phyloP scores from a whole-genome alignment of 1,284 basidiomycete genomes.

The Schizophyllum commune region DNA sequence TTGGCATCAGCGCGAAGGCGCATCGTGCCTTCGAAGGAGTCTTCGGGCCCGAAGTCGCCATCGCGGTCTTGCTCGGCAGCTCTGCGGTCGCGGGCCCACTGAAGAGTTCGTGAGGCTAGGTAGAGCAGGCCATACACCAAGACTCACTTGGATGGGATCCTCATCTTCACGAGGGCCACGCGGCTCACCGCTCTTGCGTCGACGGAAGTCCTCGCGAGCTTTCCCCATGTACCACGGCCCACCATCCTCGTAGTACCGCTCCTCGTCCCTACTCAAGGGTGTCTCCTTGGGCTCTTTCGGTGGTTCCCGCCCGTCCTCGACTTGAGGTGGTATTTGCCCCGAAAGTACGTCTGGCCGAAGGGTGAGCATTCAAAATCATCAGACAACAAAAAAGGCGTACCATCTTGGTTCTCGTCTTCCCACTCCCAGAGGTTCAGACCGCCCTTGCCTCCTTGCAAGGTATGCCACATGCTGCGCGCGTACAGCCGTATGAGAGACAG shows the following conservation, averaged over 20 bases:
- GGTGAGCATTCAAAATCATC: neutral
- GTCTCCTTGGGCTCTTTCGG: constrained; percentile 18
- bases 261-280: constrained; percentile 15
- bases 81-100: constrained; percentile 73
- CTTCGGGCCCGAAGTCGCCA: constrained; percentile 68
- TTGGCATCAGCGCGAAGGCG: constrained; percentile 37
- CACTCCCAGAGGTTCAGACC: constrained; percentile 57
- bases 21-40: constrained; percentile 66
- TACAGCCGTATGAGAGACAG: constrained; percentile 83
- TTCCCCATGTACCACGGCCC: constrained; percentile 73
- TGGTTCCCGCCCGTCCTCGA: constrained; percentile 12
- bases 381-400: constrained; percentile 21
- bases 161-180: constrained; percentile 41
- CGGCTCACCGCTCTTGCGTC: constrained; percentile 37
- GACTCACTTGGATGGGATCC: constrained; percentile 57
- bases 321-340: constrained; percentile 9
- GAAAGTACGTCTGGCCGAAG: constrained; percentile 1
- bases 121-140: neutral
- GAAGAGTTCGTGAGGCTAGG: constrained; percentile 3
- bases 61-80: constrained; percentile 66
- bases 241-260: constrained; percentile 39
- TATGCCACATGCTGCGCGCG: constrained; percentile 77
- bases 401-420: constrained; percentile 40
- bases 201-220: constrained; percentile 65
- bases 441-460: constrained; percentile 58